Evolutionary conservation across 2,329 filamentous ascomycete species (phyloP).

Genomic region (Spiromastix sp.): DNA sequence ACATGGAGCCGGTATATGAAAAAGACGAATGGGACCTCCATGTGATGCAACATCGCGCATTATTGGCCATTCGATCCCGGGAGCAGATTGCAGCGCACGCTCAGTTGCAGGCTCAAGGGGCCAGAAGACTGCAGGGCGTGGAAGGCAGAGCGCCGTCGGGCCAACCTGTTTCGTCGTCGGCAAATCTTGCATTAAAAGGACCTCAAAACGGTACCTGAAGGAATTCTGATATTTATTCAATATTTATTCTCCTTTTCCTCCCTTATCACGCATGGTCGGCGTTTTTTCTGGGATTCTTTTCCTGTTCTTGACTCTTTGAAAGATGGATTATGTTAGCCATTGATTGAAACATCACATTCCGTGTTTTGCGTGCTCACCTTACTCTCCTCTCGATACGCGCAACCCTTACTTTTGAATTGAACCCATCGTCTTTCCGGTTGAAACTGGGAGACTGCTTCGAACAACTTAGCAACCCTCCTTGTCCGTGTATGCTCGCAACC

Average conservation of each 20-base stretch:
- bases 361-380: not conserved
- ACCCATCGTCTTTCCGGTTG: too few species aligned
- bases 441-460: too few species aligned
- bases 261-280: slow-evolving; percentile 23
- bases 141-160: slow-evolving; percentile 18
- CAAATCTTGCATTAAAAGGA: slow-evolving; percentile 11
- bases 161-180: slow-evolving; percentile 12
- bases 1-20: slow-evolving; percentile 63
- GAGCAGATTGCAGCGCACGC: slow-evolving; percentile 33
- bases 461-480: too few species aligned
- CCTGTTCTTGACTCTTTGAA: slow-evolving; percentile 6
- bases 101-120: slow-evolving; percentile 29
- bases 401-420: not conserved
- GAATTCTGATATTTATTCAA: too few species aligned
- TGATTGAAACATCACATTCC: not conserved
- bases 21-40: slow-evolving; percentile 58
- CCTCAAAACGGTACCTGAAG: slow-evolving; percentile 21
- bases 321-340: not conserved
- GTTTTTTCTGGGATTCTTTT: slow-evolving; percentile 15
- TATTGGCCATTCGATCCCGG: slow-evolving; percentile 35
- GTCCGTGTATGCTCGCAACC: not conserved
- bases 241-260: slow-evolving; percentile 7
- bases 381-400: not conserved
- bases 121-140: slow-evolving; percentile 27
- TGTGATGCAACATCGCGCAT: slow-evolving; percentile 47